Percentiles rank a stretch among this genome's conserved stretches.
phyloP scores from a whole-genome alignment of 2,329 filamentous ascomycete genomes.

The Colletotrichum somersetense region DNA sequence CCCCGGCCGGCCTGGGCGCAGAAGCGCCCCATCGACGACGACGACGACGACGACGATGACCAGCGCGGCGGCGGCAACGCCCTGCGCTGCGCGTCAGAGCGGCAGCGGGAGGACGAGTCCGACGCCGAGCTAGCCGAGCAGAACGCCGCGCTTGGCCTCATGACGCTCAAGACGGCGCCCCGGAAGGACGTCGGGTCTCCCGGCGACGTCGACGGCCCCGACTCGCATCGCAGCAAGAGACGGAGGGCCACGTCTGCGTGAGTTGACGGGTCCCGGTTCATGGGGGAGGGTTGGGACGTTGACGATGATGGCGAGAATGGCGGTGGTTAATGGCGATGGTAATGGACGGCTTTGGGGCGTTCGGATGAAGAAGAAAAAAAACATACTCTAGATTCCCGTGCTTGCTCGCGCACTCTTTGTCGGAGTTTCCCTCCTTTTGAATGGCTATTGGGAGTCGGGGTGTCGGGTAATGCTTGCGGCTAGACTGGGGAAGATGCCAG shows the following conservation, averaged over 20 bases:
- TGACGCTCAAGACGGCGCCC: constrained; percentile 57
- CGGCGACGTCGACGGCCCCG: constrained; percentile 44
- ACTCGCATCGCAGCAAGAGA: constrained; percentile 54
- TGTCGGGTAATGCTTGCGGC: constrained; percentile 16
- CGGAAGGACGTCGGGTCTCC: constrained; percentile 30
- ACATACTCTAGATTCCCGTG: constrained; percentile 28
- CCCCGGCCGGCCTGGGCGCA: constrained; percentile 33
- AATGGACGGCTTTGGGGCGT: constrained; percentile 8
- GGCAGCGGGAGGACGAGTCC: constrained; percentile 34
- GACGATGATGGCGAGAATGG: background rate
- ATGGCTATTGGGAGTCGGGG: constrained; percentile 15
- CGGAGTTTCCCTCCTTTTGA: constrained; percentile 9
- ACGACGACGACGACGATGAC: constrained; percentile 47
- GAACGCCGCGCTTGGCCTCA: constrained; percentile 61
- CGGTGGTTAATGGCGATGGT: background rate
- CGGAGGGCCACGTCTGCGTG: constrained; percentile 57
- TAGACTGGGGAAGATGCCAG: constrained; percentile 22
- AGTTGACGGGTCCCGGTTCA: background rate
- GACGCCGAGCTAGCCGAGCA: constrained; percentile 53
- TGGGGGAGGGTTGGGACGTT: background rate
- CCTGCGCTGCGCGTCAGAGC: constrained; percentile 25
- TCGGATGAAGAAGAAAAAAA: background rate
- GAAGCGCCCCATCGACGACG: constrained; percentile 49
- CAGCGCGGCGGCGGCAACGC: constrained; percentile 42
- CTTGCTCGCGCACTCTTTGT: constrained; percentile 31